phyloP scores from a whole-genome alignment of 192 early-diverging fungal genomes.

The Kickxella alabastrina region DNA sequence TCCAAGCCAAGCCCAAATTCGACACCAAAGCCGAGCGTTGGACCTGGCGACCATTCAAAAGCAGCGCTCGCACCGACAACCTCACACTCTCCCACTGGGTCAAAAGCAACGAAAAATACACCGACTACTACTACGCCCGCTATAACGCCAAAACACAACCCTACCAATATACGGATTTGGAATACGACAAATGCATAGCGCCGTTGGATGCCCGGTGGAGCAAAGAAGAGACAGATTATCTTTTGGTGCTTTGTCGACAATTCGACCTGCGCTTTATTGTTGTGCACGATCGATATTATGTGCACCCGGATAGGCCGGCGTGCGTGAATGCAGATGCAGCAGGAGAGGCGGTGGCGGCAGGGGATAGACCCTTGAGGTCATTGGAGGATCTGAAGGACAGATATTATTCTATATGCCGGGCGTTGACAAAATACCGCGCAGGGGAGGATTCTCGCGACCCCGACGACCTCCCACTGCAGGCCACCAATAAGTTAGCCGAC shows the following conservation, averaged over 20 bases:
- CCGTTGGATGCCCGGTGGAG: slow-evolving; percentile 71
- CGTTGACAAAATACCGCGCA: slow-evolving; percentile 58
- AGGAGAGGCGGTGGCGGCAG: not conserved
- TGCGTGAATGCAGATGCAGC: not conserved
- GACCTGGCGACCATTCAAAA: slow-evolving; percentile 66
- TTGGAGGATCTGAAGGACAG: slow-evolving; percentile 82
- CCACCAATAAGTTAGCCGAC: slow-evolving; percentile 48
- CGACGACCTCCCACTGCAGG: slow-evolving; percentile 45
- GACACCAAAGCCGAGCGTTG: slow-evolving; percentile 64
- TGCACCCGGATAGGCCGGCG: slow-evolving; percentile 15
- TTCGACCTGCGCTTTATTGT: slow-evolving; percentile 85
- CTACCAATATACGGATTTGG: slow-evolving; percentile 72
- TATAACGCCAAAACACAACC: slow-evolving; percentile 73
- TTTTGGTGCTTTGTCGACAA: slow-evolving; percentile 65
- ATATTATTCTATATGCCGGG: slow-evolving; percentile 69
- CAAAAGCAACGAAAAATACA: slow-evolving; percentile 62
- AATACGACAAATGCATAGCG: slow-evolving; percentile 72
- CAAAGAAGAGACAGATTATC: slow-evolving; percentile 79
- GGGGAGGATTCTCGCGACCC: slow-evolving; percentile 35
- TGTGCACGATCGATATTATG: slow-evolving; percentile 77
- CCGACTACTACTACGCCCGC: slow-evolving; percentile 71
- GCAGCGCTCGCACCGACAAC: slow-evolving; percentile 74
- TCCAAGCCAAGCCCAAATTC: slow-evolving; percentile 68
- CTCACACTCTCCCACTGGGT: slow-evolving; percentile 75
- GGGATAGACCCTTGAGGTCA: slow-evolving; percentile 7